Evolutionary conservation across 257 asterid genomes (phyloP), one percentile per base, ranked within the genome.

Genomic region (Solanum piurae): DNA sequence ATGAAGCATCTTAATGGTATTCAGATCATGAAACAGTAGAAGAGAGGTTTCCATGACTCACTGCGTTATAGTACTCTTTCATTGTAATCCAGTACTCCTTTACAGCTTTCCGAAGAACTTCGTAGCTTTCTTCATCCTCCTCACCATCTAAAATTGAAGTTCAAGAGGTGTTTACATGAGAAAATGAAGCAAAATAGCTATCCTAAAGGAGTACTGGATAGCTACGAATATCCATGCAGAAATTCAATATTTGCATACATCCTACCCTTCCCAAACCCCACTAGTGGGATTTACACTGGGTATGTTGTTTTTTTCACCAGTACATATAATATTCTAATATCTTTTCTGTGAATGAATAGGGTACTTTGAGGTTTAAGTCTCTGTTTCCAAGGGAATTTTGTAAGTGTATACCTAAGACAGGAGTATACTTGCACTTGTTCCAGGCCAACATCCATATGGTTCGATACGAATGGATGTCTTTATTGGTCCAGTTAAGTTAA

Each of bases 61-160:
- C 98, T 76, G 98, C 94, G 86, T 89, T 92, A 80, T 93, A 94
- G 90, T 94, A 95, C 73, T 90, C 95, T 92, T 89, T 94, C 99
- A 95, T 95, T 3, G 86, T 89, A 31, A 8, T 66, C 96, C 96
- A 92, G 52, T 93, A 91, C 89, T 96, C 94, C 89, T 5, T 72
- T 86, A 90, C 94, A 89, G 98, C 94, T 87, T 86, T 89, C 49
- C 96, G 92, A 87, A 93, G 87, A 73, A 88, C 92, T 52, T 96
- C 97, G 85, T 94, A 96, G 85, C 89, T 86, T 64, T 83, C 89
- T 86, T 94, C 89, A 60, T 88, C 87, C 86, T 88, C 91, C 88
- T 93, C 98, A 66, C 87, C 87, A 88, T 86, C 97, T 92, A 89
- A 87, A 83, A 88, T 76, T 60, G 71, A 86, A 71, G n/a, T 27